phyloP scores from a whole-genome alignment of 495 filamentous ascomycete genomes.

The Patellaria atrata region DNA sequence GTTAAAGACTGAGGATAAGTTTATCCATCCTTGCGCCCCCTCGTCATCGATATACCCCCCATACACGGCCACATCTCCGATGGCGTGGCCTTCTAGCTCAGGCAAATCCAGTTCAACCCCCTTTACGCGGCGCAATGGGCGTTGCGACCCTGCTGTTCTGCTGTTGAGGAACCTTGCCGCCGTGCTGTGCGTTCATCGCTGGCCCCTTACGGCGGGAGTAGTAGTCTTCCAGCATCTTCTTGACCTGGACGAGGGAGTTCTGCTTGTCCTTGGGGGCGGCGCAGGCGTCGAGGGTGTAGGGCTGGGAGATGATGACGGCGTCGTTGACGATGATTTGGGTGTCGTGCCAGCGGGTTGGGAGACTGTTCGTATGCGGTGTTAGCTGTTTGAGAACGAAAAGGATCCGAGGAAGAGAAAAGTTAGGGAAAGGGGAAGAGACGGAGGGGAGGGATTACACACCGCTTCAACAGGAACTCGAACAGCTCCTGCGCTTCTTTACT shows the following conservation, averaged over 20 bases:
- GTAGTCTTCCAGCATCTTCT: slow-evolving; percentile 42
- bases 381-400: neutral
- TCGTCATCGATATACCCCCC: no score
- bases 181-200: slow-evolving; percentile 12
- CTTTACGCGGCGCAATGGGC: slow-evolving; percentile 22
- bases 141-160: slow-evolving; percentile 17
- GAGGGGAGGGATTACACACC: slow-evolving; percentile 25
- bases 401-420: no score
- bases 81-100: no score
- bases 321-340: slow-evolving; percentile 50
- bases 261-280: slow-evolving; percentile 35
- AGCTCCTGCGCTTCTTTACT: slow-evolving; percentile 54
- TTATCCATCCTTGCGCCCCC: no score
- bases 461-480: slow-evolving; percentile 49
- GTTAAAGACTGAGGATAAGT: no score
- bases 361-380: slow-evolving; percentile 20
- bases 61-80: no score
- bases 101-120: no score
- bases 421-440: slow-evolving; percentile 3
- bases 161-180: slow-evolving; percentile 10
- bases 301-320: slow-evolving; percentile 44
- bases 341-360: slow-evolving; percentile 50
- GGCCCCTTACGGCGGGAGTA: slow-evolving; percentile 22
- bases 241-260: slow-evolving; percentile 40
- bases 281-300: slow-evolving; percentile 47